Conservation (phyloP, 371 early-diverging fungal species). For the Rhizomucor miehei region DNA sequence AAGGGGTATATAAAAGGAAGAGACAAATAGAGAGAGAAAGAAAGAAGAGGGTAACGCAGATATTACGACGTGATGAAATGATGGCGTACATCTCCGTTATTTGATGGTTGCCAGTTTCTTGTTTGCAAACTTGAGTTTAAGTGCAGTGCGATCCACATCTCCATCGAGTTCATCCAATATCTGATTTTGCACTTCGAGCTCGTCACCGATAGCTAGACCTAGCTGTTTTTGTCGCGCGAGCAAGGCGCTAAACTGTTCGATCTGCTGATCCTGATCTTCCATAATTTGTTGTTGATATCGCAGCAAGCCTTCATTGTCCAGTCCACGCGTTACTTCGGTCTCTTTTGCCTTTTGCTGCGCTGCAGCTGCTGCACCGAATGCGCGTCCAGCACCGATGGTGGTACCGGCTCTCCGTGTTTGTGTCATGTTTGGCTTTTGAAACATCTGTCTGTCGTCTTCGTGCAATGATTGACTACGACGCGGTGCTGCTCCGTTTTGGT, state of each 20-base stretch:
- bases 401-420: neutral
- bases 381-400: slow-evolving; percentile 34
- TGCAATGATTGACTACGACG: slow-evolving; percentile 5
- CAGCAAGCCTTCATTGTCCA: slow-evolving; percentile 73
- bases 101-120: slow-evolving; percentile 73
- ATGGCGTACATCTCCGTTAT: too few species aligned
- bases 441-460: neutral
- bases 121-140: slow-evolving; percentile 67
- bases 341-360: slow-evolving; percentile 49
- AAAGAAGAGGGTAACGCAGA: too few species aligned
- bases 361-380: slow-evolving; percentile 63
- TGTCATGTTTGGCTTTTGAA: neutral
- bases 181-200: slow-evolving; percentile 84
- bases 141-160: slow-evolving; percentile 65
- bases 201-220: slow-evolving; percentile 80
- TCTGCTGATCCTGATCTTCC: slow-evolving; percentile 75
- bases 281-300: slow-evolving; percentile 73
- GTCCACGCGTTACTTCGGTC: slow-evolving; percentile 69
- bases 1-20: neutral
- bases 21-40: neutral
- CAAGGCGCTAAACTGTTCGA: slow-evolving; percentile 70
- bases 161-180: slow-evolving; percentile 80
- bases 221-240: slow-evolving; percentile 79
- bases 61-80: too few species aligned
- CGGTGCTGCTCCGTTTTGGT: neutral